phyloP scores from a whole-genome alignment of 2,329 filamentous ascomycete species.

The Aaosphaeria arxii region DNA sequence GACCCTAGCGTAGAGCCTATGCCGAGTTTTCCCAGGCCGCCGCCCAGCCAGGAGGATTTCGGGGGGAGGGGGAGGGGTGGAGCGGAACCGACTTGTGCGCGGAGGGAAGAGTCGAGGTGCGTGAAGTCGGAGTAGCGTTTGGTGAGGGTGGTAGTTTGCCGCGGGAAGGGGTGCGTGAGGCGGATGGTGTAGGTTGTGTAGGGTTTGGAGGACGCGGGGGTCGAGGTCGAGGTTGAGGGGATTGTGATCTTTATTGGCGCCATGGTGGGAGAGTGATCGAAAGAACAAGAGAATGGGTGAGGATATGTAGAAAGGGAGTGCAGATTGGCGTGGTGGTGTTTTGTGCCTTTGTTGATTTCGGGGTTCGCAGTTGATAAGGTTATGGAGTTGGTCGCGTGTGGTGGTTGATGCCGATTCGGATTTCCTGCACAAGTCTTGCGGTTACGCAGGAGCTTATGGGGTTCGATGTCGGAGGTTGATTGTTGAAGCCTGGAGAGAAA shows the following conservation, averaged over 20 bases:
- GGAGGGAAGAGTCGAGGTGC: slow-evolving; percentile 62
- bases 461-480: too few relatives aligned
- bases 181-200: slow-evolving; percentile 79
- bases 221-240: slow-evolving; percentile 48
- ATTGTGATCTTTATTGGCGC: slow-evolving; percentile 47
- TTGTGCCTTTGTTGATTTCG: neutral
- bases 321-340: neutral
- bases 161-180: slow-evolving; percentile 70
- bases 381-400: neutral
- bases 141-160: slow-evolving; percentile 71
- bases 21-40: slow-evolving; percentile 34
- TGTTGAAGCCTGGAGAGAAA: neutral
- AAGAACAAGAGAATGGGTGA: neutral
- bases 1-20: slow-evolving; percentile 62
- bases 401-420: neutral
- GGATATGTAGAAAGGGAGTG: neutral
- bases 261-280: slow-evolving; percentile 29
- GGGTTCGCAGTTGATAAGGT: neutral
- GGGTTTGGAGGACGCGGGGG: slow-evolving; percentile 52
- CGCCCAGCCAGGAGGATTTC: slow-evolving; percentile 70
- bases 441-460: neutral
- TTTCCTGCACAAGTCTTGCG: neutral
- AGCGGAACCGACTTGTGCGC: slow-evolving; percentile 56
- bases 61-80: slow-evolving; percentile 67
- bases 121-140: slow-evolving; percentile 83